Base-by-base conservation (phyloP, 139 green algal species). In the Gonium pectorale region DNA sequence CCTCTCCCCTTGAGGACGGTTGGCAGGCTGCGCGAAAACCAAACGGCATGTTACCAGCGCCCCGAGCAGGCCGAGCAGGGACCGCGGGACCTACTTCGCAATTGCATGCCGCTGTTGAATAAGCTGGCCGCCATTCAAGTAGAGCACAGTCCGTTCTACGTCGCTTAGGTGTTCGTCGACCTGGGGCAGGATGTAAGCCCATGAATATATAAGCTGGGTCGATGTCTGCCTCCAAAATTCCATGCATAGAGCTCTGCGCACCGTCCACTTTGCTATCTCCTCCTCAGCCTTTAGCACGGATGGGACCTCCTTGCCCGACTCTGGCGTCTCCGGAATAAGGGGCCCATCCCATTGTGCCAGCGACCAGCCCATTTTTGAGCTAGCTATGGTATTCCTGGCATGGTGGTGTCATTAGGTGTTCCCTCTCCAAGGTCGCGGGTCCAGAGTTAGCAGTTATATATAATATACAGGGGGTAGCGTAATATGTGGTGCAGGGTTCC, bases 101-200 rank as follows among this genome's bases (percentile, higher is more conserved):
- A 91, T 89, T 26, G 88, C 88, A 85, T 91, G 88, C 13, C 67
- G 43, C 79, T 91, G 88, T 66, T 91, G 88, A 9, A 91, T 82
- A 26, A 79, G 46, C 49, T 88, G 79, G 6, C 88, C 88, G 13
- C 83, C 83, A 67, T 91, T 91, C 0, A 91, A 49, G 60, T 85
- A 91, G 31, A 91, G 72, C 21, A 89, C 80, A 37, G 88, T 91
- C 0, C 88, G 71, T 43, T 91, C 88, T 22, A 88, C 69, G 24
- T 91, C 88, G 44, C 67, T 88, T 24, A 91, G 46, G 38, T 82
- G 67, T 43, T 91, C 88, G 60, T 91, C 88, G 9, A 91, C 87
- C 87, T 91, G 82, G n/a, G n/a, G n/a, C n/a, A n/a, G n/a, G n/a
- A n/a, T n/a, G n/a, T n/a, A n/a, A n/a, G n/a, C n/a, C n/a, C n/a